These are phyloP conservation scores for Geranium brycei DNA, from an alignment of 345 rosid genomes.

Conservation along the genomic window DNA sequence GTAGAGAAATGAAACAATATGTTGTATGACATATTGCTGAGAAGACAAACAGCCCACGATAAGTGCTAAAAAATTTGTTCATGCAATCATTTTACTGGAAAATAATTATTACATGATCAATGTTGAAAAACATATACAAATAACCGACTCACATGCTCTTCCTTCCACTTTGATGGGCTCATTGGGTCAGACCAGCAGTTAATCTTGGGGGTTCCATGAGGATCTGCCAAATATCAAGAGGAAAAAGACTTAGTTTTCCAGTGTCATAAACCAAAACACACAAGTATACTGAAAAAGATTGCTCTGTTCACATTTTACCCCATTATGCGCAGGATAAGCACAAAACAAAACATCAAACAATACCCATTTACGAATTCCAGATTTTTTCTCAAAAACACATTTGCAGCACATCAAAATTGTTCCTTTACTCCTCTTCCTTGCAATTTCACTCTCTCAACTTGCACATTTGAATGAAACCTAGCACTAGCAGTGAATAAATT, in stretches of 20 bases:
- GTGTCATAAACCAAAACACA: slow-evolving; percentile 4
- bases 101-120: background rate
- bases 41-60: background rate
- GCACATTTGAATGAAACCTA: too few relatives aligned
- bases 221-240: slow-evolving; percentile 36
- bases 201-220: slow-evolving; percentile 70
- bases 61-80: background rate
- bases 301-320: too few relatives aligned
- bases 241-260: background rate
- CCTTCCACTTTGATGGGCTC: slow-evolving; percentile 89
- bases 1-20: background rate
- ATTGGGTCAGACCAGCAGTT: slow-evolving; percentile 76
- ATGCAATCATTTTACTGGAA: background rate
- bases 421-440: too few relatives aligned
- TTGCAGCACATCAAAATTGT: too few relatives aligned
- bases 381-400: too few relatives aligned
- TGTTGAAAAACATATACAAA: background rate
- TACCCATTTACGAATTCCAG: too few relatives aligned
- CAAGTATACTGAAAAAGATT: background rate
- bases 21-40: background rate
- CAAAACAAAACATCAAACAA: too few relatives aligned
- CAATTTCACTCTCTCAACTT: too few relatives aligned
- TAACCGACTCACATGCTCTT: slow-evolving; percentile 60
- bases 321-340: too few relatives aligned
- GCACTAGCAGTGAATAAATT: too few relatives aligned